These are phyloP conservation scores for Pouteria campechiana DNA, from an alignment of 179 eudicot species.

Conservation along the genomic window DNA sequence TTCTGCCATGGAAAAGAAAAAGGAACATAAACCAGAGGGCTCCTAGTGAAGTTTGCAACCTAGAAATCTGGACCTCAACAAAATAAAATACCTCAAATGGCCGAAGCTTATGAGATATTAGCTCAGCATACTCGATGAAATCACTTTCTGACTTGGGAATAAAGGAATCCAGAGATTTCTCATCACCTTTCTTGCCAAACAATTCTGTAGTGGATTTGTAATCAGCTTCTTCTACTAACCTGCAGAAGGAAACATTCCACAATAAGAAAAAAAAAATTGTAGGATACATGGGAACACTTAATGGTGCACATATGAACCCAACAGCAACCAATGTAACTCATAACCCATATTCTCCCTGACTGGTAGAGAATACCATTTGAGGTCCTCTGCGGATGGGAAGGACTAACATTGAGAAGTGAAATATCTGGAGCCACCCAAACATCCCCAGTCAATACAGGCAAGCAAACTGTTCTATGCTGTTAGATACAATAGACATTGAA, in stretches of 20 bases:
- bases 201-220: constrained; percentile 68
- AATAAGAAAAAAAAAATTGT: neutral
- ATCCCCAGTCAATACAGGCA: no score
- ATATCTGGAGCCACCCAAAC: no score
- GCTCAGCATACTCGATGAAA: constrained; percentile 89
- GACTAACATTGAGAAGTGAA: no score
- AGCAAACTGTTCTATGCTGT: no score
- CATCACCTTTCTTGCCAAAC: constrained; percentile 55
- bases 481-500: no score
- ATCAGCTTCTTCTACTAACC: constrained; percentile 95
- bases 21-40: neutral
- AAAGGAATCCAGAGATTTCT: constrained; percentile 63
- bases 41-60: neutral
- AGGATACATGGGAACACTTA: neutral
- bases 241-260: constrained; percentile 7
- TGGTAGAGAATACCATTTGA: no score
- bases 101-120: constrained; percentile 69
- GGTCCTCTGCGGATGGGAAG: no score
- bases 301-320: neutral
- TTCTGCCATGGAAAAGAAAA: constrained; percentile 33
- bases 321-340: no score
- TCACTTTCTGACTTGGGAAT: constrained; percentile 94
- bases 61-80: neutral
- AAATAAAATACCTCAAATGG: constrained; percentile 57
- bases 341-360: no score